Conservation (phyloP, 192 early-diverging fungal species). For the Backusella tarrabulga region DNA sequence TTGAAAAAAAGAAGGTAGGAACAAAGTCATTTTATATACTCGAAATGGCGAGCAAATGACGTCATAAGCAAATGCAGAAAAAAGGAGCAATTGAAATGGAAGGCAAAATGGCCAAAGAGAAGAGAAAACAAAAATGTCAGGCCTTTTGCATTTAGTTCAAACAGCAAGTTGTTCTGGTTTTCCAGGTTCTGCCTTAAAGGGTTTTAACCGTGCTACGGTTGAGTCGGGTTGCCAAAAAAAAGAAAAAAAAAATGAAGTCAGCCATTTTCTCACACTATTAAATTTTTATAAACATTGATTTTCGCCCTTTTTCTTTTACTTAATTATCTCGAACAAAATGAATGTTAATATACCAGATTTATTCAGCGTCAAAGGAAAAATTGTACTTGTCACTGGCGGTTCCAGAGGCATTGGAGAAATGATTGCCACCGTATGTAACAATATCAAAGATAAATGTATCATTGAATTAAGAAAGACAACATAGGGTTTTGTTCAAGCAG, state of each 20-base stretch:
- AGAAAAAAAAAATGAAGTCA: not conserved
- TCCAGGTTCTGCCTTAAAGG: not conserved
- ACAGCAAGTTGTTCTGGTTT: too few species aligned
- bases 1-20: not conserved
- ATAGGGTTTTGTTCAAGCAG: slow-evolving; percentile 79
- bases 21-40: not conserved
- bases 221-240: not conserved
- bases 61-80: not conserved
- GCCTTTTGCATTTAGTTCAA: too few species aligned
- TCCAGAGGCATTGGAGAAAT: slow-evolving; percentile 58
- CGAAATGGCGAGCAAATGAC: not conserved
- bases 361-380: slow-evolving; percentile 16
- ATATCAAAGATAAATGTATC: not conserved
- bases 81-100: too few species aligned
- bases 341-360: slow-evolving; percentile 12
- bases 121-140: not conserved
- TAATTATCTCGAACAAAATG: not conserved
- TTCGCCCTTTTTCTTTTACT: not conserved
- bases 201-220: not conserved
- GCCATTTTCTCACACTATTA: not conserved
- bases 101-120: not conserved
- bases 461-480: not conserved
- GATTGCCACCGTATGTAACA: slow-evolving; percentile 45
- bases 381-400: slow-evolving; percentile 83
- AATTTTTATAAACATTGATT: not conserved